Evolutionary conservation across 75 land plant species (phyloP), one percentile per base, ranked within the genome.

Genomic region (Chamaecyparis obtusa): DNA sequence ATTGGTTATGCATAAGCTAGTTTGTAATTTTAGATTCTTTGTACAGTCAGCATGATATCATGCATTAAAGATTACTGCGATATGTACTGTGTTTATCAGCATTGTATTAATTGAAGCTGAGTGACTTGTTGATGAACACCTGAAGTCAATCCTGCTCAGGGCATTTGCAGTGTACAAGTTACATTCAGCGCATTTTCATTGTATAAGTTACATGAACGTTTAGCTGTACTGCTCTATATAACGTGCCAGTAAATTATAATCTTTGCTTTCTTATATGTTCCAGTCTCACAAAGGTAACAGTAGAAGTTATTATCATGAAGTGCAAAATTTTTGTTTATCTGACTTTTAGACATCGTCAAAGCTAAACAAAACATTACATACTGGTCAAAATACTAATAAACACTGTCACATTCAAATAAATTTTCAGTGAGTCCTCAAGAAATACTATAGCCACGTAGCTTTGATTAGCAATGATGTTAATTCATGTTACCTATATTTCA

Each of bases 11-110:
- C 27, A 27, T 81, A 46, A 46, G 43, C 32, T n/a, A 46, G 14
- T 81, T 43, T 81, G 76, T 74, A 81, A 44, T 46, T 41, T 44
- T 27, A 81, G 48, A 81, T 81, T 44, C 83, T n/a, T 46, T 46
- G 30, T 27, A 46, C 46, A 46, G 49, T 9, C 49, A 27, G 32
- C 49, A 81, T 78, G 81, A 19, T 46, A 46, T 44, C 46, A 46
- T 46, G 33, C 48, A 27, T 81, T 81, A 46, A 44, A 81, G 49
- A 80, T 30, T 41, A 51, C 48, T 81, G 49, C 1, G 13, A 41
- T 46, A 46, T 44, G 39, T 43, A 44, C 11, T 44, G 32, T 81
- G 17, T 43, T 80, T 81, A 24, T 81, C 83, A 81, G 16, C 51
- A n/a, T 46, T 46, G n/a, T 46, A n/a, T 24, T 46, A 49, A n/a